A percentile compares a stretch with the other conserved stretches of the same genome.
Conservation (phyloP, 2,329 filamentous ascomycete species). For the Penicillium glabrum region DNA sequence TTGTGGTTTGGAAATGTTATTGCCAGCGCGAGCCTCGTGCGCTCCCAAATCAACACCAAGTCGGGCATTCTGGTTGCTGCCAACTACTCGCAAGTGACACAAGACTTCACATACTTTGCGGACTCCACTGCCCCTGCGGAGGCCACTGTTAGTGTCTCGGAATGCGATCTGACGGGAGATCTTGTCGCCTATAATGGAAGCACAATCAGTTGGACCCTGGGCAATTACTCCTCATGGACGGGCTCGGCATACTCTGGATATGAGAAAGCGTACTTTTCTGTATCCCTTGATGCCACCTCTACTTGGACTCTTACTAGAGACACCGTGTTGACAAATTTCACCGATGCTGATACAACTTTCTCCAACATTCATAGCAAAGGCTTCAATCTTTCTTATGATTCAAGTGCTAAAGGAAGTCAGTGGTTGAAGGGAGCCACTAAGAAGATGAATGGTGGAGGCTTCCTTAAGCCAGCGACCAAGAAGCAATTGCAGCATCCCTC, state of each 20-base stretch:
- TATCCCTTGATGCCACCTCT: constrained; percentile 1
- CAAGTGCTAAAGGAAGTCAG: not conserved
- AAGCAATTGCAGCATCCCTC: not conserved
- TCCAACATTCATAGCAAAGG: not conserved
- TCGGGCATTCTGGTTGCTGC: constrained; percentile 23
- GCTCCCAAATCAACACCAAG: constrained; percentile 1
- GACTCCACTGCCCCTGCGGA: constrained; percentile 3
- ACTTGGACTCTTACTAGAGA: constrained; percentile 1
- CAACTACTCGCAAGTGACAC: constrained; percentile 29
- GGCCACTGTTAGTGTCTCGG: not conserved
- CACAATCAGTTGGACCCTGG: constrained; percentile 2
- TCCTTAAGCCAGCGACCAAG: not conserved
- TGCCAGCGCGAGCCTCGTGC: not conserved
- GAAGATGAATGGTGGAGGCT: not conserved
- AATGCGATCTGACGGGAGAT: not conserved
- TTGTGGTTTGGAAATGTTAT: constrained; percentile 9
- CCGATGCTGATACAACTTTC: not conserved
- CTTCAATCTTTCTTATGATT: not conserved
- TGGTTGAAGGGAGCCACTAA: not conserved
- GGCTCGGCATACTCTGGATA: constrained; percentile 3
- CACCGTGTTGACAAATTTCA: not conserved
- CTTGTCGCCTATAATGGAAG: constrained; percentile 8
- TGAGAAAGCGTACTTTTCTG: not conserved
- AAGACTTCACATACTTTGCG: constrained; percentile 17
- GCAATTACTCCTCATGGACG: not conserved